These are phyloP conservation scores for Candida taoyuanica DNA, from an alignment of 805 yeast genomes.

Conservation along the genomic window DNA sequence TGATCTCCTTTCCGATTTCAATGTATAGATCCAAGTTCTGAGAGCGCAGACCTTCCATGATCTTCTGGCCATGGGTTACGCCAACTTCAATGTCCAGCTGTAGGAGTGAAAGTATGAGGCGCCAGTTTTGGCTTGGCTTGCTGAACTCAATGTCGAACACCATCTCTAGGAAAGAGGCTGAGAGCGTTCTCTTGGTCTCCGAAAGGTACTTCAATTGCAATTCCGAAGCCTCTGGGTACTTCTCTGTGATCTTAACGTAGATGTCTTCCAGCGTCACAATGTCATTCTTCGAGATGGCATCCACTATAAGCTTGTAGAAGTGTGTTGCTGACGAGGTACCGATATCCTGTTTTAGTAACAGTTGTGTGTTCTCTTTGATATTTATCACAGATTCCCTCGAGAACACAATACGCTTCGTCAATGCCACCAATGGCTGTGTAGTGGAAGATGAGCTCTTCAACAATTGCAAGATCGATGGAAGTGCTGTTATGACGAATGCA, in stretches of 20 bases:
- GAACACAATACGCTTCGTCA: conserved; percentile 28
- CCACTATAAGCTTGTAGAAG: conserved; percentile 30
- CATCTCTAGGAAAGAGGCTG: conserved; percentile 44
- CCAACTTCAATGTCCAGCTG: conserved; percentile 57
- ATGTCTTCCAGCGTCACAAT: conserved; percentile 43
- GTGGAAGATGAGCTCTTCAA: neutral
- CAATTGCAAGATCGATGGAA: conserved; percentile 15
- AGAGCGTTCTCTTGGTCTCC: conserved; percentile 46
- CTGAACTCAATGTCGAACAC: conserved; percentile 44
- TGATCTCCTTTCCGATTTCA: conserved; percentile 30
- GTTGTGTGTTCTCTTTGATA: conserved; percentile 30
- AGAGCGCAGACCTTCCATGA: conserved; percentile 24
- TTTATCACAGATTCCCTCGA: conserved; percentile 21
- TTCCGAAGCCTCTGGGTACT: conserved; percentile 39
- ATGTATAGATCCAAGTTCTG: conserved; percentile 4
- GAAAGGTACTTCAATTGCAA: conserved; percentile 43
- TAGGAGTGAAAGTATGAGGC: conserved; percentile 42
- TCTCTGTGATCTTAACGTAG: conserved; percentile 37
- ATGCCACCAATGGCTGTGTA: conserved; percentile 6
- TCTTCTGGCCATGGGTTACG: conserved; percentile 35
- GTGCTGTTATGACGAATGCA: conserved; percentile 17
- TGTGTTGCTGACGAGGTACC: conserved; percentile 23
- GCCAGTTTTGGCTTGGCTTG: conserved; percentile 43
- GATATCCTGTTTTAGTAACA: conserved; percentile 26
- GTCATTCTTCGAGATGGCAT: conserved; percentile 28